phyloP scores from a whole-genome alignment of 192 early-diverging fungal genomes.

The Coemansia sp. region DNA sequence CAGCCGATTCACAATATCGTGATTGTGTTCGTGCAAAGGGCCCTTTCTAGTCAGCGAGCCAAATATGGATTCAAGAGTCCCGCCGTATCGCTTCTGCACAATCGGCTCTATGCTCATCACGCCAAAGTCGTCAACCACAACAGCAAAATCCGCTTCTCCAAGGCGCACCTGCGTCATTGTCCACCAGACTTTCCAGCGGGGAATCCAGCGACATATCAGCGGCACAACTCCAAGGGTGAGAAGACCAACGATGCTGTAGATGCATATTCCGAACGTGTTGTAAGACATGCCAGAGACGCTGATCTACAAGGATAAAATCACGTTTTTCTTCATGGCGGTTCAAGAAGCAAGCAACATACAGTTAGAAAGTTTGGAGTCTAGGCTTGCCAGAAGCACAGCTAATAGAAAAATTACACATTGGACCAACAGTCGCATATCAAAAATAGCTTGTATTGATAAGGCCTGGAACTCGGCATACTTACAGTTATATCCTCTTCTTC shows the following conservation, averaged over 20 bases:
- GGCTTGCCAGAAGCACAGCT: neutral
- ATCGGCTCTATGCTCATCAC: slow-evolving; percentile 56
- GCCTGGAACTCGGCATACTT: slow-evolving; percentile 23
- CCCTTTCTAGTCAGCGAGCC: slow-evolving; percentile 43
- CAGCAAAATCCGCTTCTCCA: slow-evolving; percentile 67
- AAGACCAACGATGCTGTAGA: slow-evolving; percentile 68
- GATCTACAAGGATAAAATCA: slow-evolving; percentile 24
- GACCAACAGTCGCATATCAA: no score
- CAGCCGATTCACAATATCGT: slow-evolving; percentile 37
- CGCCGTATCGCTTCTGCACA: slow-evolving; percentile 63
- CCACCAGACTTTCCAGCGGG: slow-evolving; percentile 69
- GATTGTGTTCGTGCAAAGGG: slow-evolving; percentile 29
- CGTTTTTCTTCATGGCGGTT: slow-evolving; percentile 21
- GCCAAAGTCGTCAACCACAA: slow-evolving; percentile 75
- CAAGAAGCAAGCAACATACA: slow-evolving; percentile 3
- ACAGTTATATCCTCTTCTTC: slow-evolving; percentile 69
- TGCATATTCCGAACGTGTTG: slow-evolving; percentile 46
- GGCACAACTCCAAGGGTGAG: slow-evolving; percentile 71
- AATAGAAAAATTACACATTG: neutral
- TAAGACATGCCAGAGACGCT: slow-evolving; percentile 61
- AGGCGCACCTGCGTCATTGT: slow-evolving; percentile 66
- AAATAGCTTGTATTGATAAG: neutral
- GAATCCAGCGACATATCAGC: slow-evolving; percentile 85
- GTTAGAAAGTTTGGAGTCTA: neutral
- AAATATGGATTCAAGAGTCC: slow-evolving; percentile 70